Evolutionary conservation across 345 rosid genomes (phyloP), one percentile per base, ranked within the genome.

Genomic region (Salix brachista): DNA sequence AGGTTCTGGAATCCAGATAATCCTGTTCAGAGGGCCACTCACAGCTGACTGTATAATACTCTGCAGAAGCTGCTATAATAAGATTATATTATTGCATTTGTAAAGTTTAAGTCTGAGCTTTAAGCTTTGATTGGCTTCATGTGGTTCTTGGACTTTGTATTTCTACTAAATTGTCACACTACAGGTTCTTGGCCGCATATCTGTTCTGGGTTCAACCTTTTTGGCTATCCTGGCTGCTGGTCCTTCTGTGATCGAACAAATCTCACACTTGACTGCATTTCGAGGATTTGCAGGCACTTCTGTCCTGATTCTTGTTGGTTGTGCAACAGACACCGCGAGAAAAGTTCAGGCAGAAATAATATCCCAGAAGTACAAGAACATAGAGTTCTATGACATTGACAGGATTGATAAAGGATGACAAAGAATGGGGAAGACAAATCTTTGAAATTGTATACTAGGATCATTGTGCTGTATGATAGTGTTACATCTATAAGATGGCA

Each of bases 251-350:
- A 80, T 96, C 0, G 99, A 96, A 83, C 96, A 92, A 85, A 81
- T 80, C 78, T 88, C 99, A 13, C 97, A 93, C 87, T 87, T 93
- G 89, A 96, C 97, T 28, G 99, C 98, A 76, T 96, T 96, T 81
- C 87, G 97, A 65, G 99, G 99, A 83, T 96, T 96, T 37, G 99
- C 99, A 6, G 99, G 98, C 42, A 96, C 99, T 48, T 96, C 99
- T 17, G 94, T 96, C 74, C 97, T 96, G 65, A 96, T 96, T 82
- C 97, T 96, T 62, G 99, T 96, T 6, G 99, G 99, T n/a, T 93
- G 99, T 83, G 99, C 99, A 0, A 93, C 98, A 0, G 98, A 94
- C 75, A 92, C 97, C 16, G 99, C 99, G 65, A 89, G 99, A 86
- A 95, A 95, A 86, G 97, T 95, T 71, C 91, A 93, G 82, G 99